Evolutionary conservation across 495 filamentous ascomycete species (phyloP), one percentile per base, ranked within the genome.

Genomic region (Talaromyces borbonicus): DNA sequence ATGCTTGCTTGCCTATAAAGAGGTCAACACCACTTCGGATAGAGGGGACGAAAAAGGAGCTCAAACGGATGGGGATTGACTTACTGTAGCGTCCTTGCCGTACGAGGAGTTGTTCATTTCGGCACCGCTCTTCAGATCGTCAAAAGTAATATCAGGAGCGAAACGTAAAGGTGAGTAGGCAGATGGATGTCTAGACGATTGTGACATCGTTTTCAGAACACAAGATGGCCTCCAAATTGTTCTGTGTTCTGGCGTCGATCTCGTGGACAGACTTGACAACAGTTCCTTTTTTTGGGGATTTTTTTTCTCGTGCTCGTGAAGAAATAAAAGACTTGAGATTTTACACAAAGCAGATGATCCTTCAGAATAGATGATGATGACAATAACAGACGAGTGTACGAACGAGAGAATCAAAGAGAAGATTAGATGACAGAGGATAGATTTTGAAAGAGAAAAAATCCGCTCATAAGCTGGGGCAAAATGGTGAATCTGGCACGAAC

Each of bases 1-100:
- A 46, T 61, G 60, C 26, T 63, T 66, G 16, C 51, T 51, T 38
- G 47, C 50, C 62, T 66, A n/a, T n/a, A n/a, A n/a, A n/a, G 19
- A 33, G 46, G 9, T 8, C 15, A 20, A n/a, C n/a, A n/a, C n/a
- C n/a, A n/a, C n/a, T n/a, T n/a, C n/a, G n/a, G n/a, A n/a, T n/a
- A n/a, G n/a, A n/a, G n/a, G n/a, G n/a, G n/a, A n/a, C n/a, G n/a
- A n/a, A n/a, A n/a, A n/a, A n/a, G n/a, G n/a, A n/a, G n/a, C n/a
- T n/a, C n/a, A n/a, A n/a, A n/a, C n/a, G n/a, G n/a, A n/a, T n/a
- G n/a, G n/a, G n/a, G n/a, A 41, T 5, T 43, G 26, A 25, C 30
- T 31, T 26, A 31, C 26, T 35, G 30, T 27, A 31, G 16, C n/a
- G 15, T 45, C 38, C 16, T 41, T n/a, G 14, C 35, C 35, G 22